Evolutionary conservation across 2,329 filamentous ascomycete genomes (phyloP), one percentile per base, ranked within the genome.

Genomic region (Zymoseptoria passerinii): DNA sequence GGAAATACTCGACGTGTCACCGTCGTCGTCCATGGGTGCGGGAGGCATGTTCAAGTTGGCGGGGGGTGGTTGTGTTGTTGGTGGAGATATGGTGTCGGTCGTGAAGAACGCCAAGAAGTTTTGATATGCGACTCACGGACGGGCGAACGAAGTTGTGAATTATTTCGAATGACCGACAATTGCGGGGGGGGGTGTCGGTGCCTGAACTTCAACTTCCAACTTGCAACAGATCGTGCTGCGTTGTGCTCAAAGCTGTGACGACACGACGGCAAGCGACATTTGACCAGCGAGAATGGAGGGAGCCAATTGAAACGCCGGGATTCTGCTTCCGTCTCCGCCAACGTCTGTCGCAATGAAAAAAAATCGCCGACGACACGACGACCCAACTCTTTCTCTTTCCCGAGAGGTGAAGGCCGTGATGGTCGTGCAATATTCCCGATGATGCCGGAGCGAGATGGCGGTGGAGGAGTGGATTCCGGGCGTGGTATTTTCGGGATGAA

Each of bases 1-100:
- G 8, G 67, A 70, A 44, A 68, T 61, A 16, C 63, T 62, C 2
- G 63, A 66, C 7, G 19, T 28, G n/a, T 52, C 50, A 23, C 50
- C 28, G 3, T 52, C 23, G 8, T 52, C 50, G 50, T 27, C 28
- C 27, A 52, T 16, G 7, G 50, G 23, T 3, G 35, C 13, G 16
- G 50, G 50, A 13, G 50, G 1, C 50, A 52, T 52, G 50, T 29
- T 52, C 23, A 28, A 3, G 48, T 50, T 52, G 23, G 18, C 28
- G 20, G 8, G 13, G 20, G 8, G 13, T 28, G 50, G 19, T 29
- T 8, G 35, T 44, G 35, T 16, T 40, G 35, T 44, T n/a, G 35
- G 35, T 16, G 35, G 35, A 44, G 13, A 44, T n/a, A 44, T 44
- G 35, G 35, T 44, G 35, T n/a, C 16, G 13, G 35, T 44, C 35